Percentiles rank a stretch among this genome's conserved stretches.
Evolutionary conservation across 495 filamentous ascomycete species (phyloP).

Genomic region (Aspergillus nidulans): DNA sequence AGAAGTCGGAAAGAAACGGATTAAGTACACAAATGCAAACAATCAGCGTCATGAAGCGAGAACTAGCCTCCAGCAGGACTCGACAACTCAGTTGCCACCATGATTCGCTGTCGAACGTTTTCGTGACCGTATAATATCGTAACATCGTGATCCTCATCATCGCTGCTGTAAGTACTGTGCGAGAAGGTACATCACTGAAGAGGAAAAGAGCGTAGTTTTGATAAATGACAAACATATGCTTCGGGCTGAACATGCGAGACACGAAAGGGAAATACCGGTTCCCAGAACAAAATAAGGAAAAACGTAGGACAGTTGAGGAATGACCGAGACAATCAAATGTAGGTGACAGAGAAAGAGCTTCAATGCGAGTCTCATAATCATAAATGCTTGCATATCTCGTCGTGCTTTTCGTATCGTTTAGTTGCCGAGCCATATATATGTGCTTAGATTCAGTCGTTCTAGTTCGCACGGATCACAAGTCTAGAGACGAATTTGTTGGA

Average conservation of each 20-base stretch:
- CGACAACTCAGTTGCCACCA: conserved; percentile 25
- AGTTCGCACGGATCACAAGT: conserved; percentile 90
- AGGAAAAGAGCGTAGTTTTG: conserved; percentile 21
- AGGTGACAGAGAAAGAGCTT: conserved; percentile 18
- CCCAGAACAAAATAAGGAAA: conserved; percentile 16
- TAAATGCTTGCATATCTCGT: conserved; percentile 27
- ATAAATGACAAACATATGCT: conserved; percentile 24
- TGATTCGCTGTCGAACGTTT: conserved; percentile 23
- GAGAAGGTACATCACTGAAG: conserved; percentile 40
- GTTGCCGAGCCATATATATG: conserved; percentile 19
- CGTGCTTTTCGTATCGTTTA: conserved; percentile 18
- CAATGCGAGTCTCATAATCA: conserved; percentile 26
- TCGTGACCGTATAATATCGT: conserved; percentile 46
- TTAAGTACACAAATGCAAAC: conserved; percentile 24
- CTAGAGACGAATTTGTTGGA: conserved; percentile 94
- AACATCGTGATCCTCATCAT: conserved; percentile 48
- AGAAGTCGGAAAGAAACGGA: conserved; percentile 13
- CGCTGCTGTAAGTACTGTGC: conserved; percentile 40
- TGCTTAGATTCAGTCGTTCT: conserved; percentile 27
- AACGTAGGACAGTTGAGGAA: conserved; percentile 4
- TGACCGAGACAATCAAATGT: conserved; percentile 16
- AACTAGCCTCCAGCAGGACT: conserved; percentile 23
- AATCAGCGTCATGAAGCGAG: conserved; percentile 18
- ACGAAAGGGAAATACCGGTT: conserved; percentile 18
- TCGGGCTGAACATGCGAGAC: conserved; percentile 18